Conservation (phyloP, 306 rosid species). For the Urtica urens region DNA sequence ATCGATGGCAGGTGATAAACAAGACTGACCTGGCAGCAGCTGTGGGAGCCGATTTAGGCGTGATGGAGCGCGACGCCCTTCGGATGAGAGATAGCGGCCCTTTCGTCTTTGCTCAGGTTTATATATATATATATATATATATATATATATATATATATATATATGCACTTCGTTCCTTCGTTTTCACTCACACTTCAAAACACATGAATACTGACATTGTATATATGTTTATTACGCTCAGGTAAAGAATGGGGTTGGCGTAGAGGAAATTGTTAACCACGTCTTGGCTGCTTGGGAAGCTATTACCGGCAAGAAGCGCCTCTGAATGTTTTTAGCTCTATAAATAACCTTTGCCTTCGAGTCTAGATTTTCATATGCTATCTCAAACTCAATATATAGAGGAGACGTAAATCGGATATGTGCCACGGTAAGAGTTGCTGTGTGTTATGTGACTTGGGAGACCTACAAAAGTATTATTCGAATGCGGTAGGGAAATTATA, state of each 20-base stretch:
- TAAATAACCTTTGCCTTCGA: too few species aligned
- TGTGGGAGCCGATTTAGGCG: conserved; percentile 87
- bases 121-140: conserved; percentile 1
- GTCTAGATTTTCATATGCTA: too few species aligned
- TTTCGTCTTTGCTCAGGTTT: conserved; percentile 93
- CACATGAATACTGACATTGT: background rate
- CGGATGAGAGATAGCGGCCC: conserved; percentile 97
- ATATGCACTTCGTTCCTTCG: background rate
- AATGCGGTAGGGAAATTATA: too few species aligned
- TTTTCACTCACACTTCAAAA: too few species aligned
- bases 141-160: background rate
- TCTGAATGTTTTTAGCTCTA: conserved; percentile 28
- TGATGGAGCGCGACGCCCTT: conserved; percentile 91
- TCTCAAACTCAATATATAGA: too few species aligned
- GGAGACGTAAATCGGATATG: too few species aligned
- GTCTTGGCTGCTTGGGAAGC: conserved; percentile 61
- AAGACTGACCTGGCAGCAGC: conserved; percentile 91
- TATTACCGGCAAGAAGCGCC: conserved; percentile 62
- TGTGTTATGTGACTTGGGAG: too few species aligned
- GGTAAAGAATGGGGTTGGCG: conserved; percentile 82
- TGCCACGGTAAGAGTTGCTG: too few species aligned
- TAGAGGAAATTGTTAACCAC: conserved; percentile 64
- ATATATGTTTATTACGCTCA: conserved; percentile 13
- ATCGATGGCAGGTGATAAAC: conserved; percentile 94
- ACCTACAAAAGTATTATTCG: too few species aligned